Conservation (phyloP, 2,329 filamentous ascomycete genomes). For the Chalaropsis thielavioides region DNA sequence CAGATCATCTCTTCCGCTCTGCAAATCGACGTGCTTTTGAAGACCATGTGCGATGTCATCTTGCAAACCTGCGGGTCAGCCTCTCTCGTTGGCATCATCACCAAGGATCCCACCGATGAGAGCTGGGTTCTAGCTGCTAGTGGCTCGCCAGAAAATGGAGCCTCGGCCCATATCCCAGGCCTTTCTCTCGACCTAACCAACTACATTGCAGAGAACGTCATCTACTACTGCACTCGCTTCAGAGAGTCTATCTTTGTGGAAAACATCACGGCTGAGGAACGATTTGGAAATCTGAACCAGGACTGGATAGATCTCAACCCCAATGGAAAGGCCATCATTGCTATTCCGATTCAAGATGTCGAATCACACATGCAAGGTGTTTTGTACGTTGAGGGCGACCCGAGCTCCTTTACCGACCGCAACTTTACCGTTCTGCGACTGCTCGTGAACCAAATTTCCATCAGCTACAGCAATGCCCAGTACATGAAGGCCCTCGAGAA, state of each 20-base stretch:
- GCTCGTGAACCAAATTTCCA: constrained; percentile 64
- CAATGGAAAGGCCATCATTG: constrained; percentile 58
- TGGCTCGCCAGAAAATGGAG: constrained; percentile 54
- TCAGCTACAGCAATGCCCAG: constrained; percentile 54
- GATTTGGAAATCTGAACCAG: constrained; percentile 61
- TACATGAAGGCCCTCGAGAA: constrained; percentile 59
- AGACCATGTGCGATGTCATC: constrained; percentile 71
- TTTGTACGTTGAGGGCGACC: constrained; percentile 60
- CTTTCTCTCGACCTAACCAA: constrained; percentile 51
- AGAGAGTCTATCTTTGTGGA: constrained; percentile 60
- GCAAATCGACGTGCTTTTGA: constrained; percentile 58
- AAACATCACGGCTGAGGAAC: constrained; percentile 59
- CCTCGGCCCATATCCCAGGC: constrained; percentile 50
- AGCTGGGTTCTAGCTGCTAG: constrained; percentile 61
- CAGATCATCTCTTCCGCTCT: constrained; percentile 69
- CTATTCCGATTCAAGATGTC: constrained; percentile 65
- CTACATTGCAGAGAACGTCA: constrained; percentile 60
- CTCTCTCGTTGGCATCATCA: constrained; percentile 57
- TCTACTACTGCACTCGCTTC: constrained; percentile 64
- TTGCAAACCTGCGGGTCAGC: constrained; percentile 61
- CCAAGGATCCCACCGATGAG: constrained; percentile 45
- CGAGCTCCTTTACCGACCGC: constrained; percentile 63
- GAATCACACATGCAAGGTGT: constrained; percentile 56
- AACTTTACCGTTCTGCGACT: constrained; percentile 53
- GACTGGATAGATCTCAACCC: constrained; percentile 55